Conservation (phyloP, 495 filamentous ascomycete species). For the Ascobolus immersus region DNA sequence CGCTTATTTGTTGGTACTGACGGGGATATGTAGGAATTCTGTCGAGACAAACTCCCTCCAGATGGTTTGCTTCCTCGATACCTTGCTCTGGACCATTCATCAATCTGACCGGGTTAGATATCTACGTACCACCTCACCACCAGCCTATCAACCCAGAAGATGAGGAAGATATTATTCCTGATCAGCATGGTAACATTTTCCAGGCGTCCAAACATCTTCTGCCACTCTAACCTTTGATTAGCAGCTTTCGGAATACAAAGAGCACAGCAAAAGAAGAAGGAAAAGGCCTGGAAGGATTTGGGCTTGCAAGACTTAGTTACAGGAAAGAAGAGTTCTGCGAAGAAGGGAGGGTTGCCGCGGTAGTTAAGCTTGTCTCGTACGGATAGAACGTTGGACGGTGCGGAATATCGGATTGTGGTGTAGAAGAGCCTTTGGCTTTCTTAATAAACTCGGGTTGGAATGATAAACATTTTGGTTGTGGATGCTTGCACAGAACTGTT, state of each 20-base stretch:
- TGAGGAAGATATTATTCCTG: slow-evolving; percentile 90
- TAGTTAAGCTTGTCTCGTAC: no score
- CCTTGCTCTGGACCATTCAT: not conserved
- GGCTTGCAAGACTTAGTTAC: slow-evolving; percentile 40
- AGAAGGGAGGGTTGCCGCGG: no score
- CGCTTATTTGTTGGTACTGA: not conserved
- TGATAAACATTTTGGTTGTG: no score
- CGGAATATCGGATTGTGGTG: no score
- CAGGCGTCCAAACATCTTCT: not conserved
- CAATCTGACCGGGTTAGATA: slow-evolving; percentile 28
- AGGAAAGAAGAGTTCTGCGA: no score
- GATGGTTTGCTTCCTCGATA: slow-evolving; percentile 16
- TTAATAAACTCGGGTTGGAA: no score
- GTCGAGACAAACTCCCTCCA: slow-evolving; percentile 36
- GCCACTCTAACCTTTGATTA: not conserved
- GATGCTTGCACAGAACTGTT: no score
- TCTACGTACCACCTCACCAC: slow-evolving; percentile 70
- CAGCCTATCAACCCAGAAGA: slow-evolving; percentile 91
- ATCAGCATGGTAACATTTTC: slow-evolving; percentile 39
- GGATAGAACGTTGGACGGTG: no score
- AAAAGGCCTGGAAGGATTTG: slow-evolving; percentile 67
- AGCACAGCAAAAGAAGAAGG: slow-evolving; percentile 45
- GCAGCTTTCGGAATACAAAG: slow-evolving; percentile 85
- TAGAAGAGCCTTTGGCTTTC: no score
- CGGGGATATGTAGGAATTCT: slow-evolving; percentile 29